Percentiles rank a stretch among this genome's conserved stretches.
phyloP scores from a whole-genome alignment of 169 alveolate genomes.

The Perkinsus marinus region DNA sequence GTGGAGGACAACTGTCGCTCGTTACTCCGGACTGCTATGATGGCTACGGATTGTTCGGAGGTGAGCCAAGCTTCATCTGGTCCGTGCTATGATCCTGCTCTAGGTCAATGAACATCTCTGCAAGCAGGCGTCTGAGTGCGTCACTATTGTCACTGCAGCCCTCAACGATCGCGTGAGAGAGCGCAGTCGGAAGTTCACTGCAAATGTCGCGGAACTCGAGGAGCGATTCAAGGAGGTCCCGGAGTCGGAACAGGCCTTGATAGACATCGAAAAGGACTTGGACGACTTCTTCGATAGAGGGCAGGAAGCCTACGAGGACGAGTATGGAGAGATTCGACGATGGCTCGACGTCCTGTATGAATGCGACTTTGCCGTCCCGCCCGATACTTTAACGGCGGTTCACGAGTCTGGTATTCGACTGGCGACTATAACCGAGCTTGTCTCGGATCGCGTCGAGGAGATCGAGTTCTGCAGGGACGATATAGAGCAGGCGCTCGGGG shows the following conservation, averaged over 20 bases:
- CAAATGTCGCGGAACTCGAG: slow-evolving; percentile 14
- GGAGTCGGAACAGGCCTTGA: slow-evolving; percentile 7
- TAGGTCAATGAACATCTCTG: background rate
- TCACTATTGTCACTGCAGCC: background rate
- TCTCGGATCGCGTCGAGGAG: background rate
- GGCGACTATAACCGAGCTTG: background rate
- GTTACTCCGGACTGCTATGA: background rate
- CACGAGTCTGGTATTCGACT: background rate
- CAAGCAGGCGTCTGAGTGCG: background rate
- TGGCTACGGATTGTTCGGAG: background rate
- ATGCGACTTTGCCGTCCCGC: background rate
- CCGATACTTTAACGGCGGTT: background rate
- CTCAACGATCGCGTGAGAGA: background rate
- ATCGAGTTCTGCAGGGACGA: background rate
- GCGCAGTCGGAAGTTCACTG: background rate
- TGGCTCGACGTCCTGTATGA: background rate
- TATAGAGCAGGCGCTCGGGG: background rate
- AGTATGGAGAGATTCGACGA: background rate
- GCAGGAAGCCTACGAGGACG: background rate
- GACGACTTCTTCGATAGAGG: background rate
- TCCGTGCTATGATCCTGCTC: background rate
- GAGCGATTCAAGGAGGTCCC: slow-evolving; percentile 2
- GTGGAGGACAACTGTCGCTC: background rate
- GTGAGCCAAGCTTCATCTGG: background rate
- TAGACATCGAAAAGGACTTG: background rate